Evolutionary conservation across 768 basidiomycete species (phyloP).

Genomic region (Trametes sanguinea): DNA sequence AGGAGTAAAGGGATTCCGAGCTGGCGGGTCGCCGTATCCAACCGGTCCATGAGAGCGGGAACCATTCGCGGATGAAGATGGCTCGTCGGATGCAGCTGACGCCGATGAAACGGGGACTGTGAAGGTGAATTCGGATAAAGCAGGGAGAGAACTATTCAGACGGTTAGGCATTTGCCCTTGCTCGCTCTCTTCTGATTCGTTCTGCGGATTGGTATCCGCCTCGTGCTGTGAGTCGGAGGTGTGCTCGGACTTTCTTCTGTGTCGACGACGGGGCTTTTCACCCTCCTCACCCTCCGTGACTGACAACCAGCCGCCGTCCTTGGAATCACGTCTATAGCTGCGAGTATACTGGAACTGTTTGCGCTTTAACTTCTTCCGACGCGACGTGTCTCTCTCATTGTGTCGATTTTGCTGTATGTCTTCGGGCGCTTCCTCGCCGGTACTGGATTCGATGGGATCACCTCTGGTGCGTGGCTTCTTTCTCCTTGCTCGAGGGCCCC

Average conservation of each 20-base stretch:
- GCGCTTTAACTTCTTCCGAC: constrained; percentile 1
- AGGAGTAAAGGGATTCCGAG: constrained; percentile 7
- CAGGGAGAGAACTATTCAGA: not conserved
- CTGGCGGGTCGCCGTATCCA: not conserved
- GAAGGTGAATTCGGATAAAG: constrained; percentile 17
- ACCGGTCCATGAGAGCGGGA: not conserved
- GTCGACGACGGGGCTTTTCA: not conserved
- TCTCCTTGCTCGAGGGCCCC: not conserved
- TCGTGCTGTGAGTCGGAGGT: not conserved
- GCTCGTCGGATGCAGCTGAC: not conserved
- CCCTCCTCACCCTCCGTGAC: not conserved
- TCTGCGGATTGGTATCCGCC: no score
- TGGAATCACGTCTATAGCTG: not conserved
- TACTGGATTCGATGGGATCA: not conserved
- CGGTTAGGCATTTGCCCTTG: not conserved
- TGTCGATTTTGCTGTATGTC: not conserved
- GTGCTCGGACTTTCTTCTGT: not conserved
- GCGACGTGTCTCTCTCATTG: not conserved
- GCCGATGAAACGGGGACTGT: constrained; percentile 3
- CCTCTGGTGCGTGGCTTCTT: constrained; percentile 20
- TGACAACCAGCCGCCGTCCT: not conserved
- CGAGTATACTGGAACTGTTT: not conserved
- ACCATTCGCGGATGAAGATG: not conserved
- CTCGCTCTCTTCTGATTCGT: not conserved
- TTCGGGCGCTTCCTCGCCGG: not conserved